Evolutionary conservation across 2,329 filamentous ascomycete genomes (phyloP), one percentile per base, ranked within the genome.

Genomic region (Neopestalotiopsis rosae): DNA sequence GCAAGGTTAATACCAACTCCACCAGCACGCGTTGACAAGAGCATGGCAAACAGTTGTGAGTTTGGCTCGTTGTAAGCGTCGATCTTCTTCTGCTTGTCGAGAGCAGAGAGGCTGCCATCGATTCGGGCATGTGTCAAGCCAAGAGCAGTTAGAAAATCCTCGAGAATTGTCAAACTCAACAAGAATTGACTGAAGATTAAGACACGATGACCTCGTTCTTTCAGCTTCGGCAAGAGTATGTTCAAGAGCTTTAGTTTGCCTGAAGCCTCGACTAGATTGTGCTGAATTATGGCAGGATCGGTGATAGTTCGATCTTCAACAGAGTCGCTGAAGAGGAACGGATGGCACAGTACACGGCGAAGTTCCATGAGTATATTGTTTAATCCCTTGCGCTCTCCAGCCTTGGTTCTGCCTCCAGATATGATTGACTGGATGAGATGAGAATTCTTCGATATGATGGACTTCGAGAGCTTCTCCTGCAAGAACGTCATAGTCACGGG

Each of bases 1-100:
- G 96, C 96, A 67, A 99, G 86, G 77, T 99, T 99, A 84, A 99
- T 99, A 17, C 96, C 97, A 0, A 99, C 95, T 75, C 97, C 96
- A 67, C 96, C 96, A 20, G 97, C 95, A 71, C 96, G 91, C 3
- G 97, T 99, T 0, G 95, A 98, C 0, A 99, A 86, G 20, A 99
- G 82, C 80, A 99, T 98, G 0, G 92, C 94, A 78, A 98, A 99
- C 0, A 97, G 83, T 0, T 88, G 83, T 0, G 95, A 98, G 67
- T 92, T 87, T 0, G 94, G 92, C 0, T 91, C 93, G 77, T 99
- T 99, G 84, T 93, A 99, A 7, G 91, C 91, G 79, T 99, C 96
- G 66, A 99, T 99, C 9, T 93, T 90, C 78, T 94, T 94, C 79
- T 99, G 96, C 80, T 98, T 98, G 77, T 97, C 91, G 40, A 97